These are phyloP conservation scores for Saccharomycopsis selenospora DNA, from an alignment of 805 yeast species.

Conservation along the genomic window DNA sequence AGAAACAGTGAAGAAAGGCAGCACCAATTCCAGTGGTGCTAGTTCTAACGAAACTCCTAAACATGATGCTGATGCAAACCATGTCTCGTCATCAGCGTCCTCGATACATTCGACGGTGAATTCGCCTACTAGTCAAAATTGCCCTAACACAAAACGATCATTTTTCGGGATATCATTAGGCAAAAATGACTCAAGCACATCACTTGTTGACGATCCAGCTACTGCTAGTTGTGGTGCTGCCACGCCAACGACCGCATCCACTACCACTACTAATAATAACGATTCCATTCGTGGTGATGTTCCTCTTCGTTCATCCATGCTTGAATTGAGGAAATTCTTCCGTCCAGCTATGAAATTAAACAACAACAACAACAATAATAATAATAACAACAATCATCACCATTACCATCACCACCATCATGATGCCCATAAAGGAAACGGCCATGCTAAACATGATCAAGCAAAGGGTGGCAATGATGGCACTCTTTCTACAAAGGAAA, in stretches of 20 bases:
- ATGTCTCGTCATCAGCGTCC: neutral
- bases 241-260: too few species aligned
- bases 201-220: too few species aligned
- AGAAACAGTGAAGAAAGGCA: neutral
- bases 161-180: slow-evolving; percentile 15
- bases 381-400: neutral
- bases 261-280: neutral
- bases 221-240: too few species aligned
- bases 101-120: neutral
- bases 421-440: slow-evolving; percentile 7
- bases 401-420: slow-evolving; percentile 11
- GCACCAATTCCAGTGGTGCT: neutral
- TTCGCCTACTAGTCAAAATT: neutral
- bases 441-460: slow-evolving; percentile 3
- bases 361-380: slow-evolving; percentile 5
- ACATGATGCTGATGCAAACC: neutral
- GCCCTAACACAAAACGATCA: slow-evolving; percentile 1
- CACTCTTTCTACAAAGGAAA: slow-evolving; percentile 33
- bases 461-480: slow-evolving; percentile 38
- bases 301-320: slow-evolving; percentile 44
- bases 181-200: slow-evolving; percentile 13
- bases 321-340: slow-evolving; percentile 64
- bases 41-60: neutral
- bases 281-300: slow-evolving; percentile 2
- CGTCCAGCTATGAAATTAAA: slow-evolving; percentile 34